These are phyloP conservation scores for Boeremia lycopersici DNA, from an alignment of 2,329 filamentous ascomycete species.

Conservation along the genomic window DNA sequence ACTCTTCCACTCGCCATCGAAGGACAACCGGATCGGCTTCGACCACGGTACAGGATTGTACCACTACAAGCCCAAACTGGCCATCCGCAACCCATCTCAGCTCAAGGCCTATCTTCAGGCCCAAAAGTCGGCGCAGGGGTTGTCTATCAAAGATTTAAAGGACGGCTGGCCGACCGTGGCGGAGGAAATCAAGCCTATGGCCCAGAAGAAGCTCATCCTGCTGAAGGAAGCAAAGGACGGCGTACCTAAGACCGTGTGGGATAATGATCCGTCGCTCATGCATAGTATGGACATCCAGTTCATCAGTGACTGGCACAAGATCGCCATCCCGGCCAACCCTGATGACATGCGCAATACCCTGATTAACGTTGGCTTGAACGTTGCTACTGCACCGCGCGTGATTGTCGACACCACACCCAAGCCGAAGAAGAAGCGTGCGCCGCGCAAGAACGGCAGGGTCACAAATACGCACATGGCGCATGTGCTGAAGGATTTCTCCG, in stretches of 20 bases:
- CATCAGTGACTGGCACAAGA: conserved; percentile 79
- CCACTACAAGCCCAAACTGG: conserved; percentile 81
- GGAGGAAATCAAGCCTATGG: conserved; percentile 76
- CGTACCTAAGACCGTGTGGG: conserved; percentile 79
- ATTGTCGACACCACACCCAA: conserved; percentile 61
- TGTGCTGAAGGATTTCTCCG: conserved; percentile 75
- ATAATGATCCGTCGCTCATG: conserved; percentile 79
- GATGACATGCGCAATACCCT: conserved; percentile 80
- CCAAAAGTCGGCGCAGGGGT: conserved; percentile 78
- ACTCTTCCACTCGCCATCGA: conserved; percentile 65
- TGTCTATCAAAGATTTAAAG: conserved; percentile 88
- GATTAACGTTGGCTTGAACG: conserved; percentile 77
- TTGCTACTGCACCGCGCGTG: conserved; percentile 79
- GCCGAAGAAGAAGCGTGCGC: conserved; percentile 77
- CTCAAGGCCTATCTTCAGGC: conserved; percentile 81
- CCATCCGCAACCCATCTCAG: conserved; percentile 77
- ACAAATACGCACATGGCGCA: conserved; percentile 88
- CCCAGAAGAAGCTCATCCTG: conserved; percentile 77
- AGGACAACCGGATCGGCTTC: conserved; percentile 66
- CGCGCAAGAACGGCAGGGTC: conserved; percentile 75
- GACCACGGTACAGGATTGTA: conserved; percentile 70
- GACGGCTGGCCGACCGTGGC: conserved; percentile 93
- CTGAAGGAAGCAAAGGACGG: conserved; percentile 92
- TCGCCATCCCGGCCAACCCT: conserved; percentile 71
- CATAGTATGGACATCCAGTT: conserved; percentile 83